Percentiles rank a stretch among this genome's conserved stretches.
Evolutionary conservation across 192 early-diverging fungal species (phyloP).

Genomic region (Backusella morwellensis): DNA sequence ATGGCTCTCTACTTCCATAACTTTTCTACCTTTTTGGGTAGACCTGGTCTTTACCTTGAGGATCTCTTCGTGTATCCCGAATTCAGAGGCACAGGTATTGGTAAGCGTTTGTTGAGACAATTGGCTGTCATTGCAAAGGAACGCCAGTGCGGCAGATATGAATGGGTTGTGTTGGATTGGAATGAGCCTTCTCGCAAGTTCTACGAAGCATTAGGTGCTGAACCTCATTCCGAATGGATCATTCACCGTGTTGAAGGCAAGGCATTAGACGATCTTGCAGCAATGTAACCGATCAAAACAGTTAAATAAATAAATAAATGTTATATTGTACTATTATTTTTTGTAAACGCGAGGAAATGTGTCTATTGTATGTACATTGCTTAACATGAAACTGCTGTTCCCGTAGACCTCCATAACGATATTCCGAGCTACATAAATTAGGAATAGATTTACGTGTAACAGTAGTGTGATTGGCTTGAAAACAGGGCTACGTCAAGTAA

Average conservation of each 20-base stretch:
- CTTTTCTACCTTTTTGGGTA: conserved; percentile 72
- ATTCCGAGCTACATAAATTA: background rate
- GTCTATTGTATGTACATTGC: background rate
- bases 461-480: background rate
- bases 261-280: conserved; percentile 52
- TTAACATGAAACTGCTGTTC: background rate
- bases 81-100: conserved; percentile 66
- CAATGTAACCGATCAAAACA: conserved; percentile 23
- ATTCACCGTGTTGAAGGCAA: conserved; percentile 66
- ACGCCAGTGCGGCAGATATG: conserved; percentile 70
- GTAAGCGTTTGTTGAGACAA: conserved; percentile 63
- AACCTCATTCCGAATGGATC: conserved; percentile 72
- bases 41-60: conserved; percentile 83
- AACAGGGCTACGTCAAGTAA: too few relatives aligned
- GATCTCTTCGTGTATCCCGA: conserved; percentile 73
- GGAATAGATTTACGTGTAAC: background rate
- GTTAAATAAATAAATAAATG: background rate
- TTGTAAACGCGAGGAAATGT: too few relatives aligned
- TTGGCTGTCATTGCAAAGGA: conserved; percentile 64
- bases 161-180: conserved; percentile 87
- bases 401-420: background rate
- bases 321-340: background rate
- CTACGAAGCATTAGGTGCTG: conserved; percentile 71
- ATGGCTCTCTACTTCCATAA: conserved; percentile 87
- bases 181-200: conserved; percentile 80